Conservation (phyloP, 2,329 filamentous ascomycete species). For the Xylaria sp. region DNA sequence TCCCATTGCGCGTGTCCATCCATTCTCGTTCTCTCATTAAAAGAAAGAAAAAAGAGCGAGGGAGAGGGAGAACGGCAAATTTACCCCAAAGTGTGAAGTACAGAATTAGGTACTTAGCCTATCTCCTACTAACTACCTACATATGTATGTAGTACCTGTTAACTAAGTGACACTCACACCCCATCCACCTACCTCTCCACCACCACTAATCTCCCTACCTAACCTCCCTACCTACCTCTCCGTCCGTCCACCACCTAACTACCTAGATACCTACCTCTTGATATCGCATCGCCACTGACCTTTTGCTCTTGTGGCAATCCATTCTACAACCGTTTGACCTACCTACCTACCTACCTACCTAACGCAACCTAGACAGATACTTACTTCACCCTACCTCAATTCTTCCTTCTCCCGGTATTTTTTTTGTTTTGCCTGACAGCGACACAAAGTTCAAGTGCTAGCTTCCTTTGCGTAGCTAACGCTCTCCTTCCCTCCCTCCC, state of each 20-base stretch:
- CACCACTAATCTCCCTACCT: no score
- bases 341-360: no score
- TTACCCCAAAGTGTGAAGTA: slow-evolving; percentile 19
- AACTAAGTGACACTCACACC: not conserved
- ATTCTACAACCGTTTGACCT: not conserved
- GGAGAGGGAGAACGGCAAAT: slow-evolving; percentile 4
- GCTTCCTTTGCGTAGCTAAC: slow-evolving; percentile 13
- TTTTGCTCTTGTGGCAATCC: slow-evolving; percentile 13
- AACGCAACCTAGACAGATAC: not conserved
- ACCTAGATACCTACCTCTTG: not conserved
- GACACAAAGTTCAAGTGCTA: slow-evolving; percentile 1
- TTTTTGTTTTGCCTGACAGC: not conserved
- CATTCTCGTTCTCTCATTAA: no score
- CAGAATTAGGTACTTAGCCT: not conserved
- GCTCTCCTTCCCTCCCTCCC: slow-evolving; percentile 6
- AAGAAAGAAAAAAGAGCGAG: not conserved
- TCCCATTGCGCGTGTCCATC: not conserved
- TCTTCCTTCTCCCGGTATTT: not conserved
- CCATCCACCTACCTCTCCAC: not conserved
- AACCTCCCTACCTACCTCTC: no score
- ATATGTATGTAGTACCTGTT: no score
- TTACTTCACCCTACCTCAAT: not conserved
- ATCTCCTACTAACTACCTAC: not conserved
- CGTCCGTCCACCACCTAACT: not conserved
- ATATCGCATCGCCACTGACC: not conserved